These are phyloP conservation scores for Aspergillus bertholletiae DNA, from an alignment of 495 filamentous ascomycete species.

Conservation along the genomic window DNA sequence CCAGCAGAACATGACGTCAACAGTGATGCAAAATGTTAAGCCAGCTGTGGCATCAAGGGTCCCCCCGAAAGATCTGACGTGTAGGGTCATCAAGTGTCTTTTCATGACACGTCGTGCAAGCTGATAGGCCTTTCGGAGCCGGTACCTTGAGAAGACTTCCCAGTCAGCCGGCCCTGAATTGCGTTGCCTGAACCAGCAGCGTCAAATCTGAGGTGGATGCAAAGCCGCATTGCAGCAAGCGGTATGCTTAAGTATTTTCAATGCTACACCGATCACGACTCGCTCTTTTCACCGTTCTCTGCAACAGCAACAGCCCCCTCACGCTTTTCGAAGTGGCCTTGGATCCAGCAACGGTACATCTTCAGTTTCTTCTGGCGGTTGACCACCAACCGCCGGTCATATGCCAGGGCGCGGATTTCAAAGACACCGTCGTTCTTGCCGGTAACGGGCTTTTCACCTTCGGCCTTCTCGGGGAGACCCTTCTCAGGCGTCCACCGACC, in stretches of 20 bases:
- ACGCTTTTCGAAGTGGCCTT: constrained; percentile 81
- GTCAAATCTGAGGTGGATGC: neutral
- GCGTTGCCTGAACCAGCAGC: neutral
- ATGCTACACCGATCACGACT: constrained; percentile 6
- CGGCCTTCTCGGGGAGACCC: constrained; percentile 22
- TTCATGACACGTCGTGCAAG: neutral
- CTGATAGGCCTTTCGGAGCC: neutral
- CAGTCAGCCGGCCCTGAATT: neutral
- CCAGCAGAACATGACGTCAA: neutral
- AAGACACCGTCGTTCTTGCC: constrained; percentile 40
- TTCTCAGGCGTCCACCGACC: constrained; percentile 44
- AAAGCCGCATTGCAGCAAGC: neutral
- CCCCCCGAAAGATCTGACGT: too few relatives aligned
- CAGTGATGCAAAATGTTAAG: too few relatives aligned
- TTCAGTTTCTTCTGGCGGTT: constrained; percentile 87
- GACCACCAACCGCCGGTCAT: constrained; percentile 84
- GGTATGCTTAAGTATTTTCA: neutral
- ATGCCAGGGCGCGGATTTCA: constrained; percentile 70
- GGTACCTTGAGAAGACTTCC: neutral
- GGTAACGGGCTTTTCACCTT: constrained; percentile 8
- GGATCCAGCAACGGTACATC: constrained; percentile 98
- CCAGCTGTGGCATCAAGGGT: too few relatives aligned
- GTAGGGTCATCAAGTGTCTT: neutral
- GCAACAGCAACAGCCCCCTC: constrained; percentile 9
- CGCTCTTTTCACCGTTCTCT: constrained; percentile 8